Percentiles rank a stretch among this genome's conserved stretches.
Evolutionary conservation across 208 protist species (phyloP).

Genomic region (Leishmania mexicana): DNA sequence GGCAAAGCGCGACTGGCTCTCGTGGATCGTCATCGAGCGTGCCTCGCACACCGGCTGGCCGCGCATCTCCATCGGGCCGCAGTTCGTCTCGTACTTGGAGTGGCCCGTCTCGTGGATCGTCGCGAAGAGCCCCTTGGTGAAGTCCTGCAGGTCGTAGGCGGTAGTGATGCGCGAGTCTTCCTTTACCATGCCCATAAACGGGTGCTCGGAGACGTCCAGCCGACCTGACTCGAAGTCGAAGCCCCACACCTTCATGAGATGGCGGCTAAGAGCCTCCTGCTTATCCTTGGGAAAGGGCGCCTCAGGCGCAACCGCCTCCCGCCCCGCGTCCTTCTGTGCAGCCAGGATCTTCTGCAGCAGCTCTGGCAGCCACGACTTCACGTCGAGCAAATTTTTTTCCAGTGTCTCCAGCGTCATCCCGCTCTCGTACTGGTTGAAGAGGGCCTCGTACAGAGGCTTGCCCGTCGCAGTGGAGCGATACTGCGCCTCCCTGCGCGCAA

Average conservation of each 20-base stretch:
- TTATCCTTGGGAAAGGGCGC: constrained; percentile 51
- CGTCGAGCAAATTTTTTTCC: constrained; percentile 66
- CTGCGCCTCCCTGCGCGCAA: constrained; percentile 65
- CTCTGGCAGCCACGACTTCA: constrained; percentile 79
- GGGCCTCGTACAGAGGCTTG: constrained; percentile 68
- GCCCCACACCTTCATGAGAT: constrained; percentile 66
- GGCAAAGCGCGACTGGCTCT: constrained; percentile 89
- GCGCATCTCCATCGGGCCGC: constrained; percentile 56
- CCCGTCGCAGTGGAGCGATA: constrained; percentile 42
- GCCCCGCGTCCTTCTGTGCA: constrained; percentile 39
- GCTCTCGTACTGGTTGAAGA: constrained; percentile 80
- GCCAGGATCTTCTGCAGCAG: constrained; percentile 64
- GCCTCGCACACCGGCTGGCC: constrained; percentile 64
- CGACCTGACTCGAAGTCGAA: constrained; percentile 86
- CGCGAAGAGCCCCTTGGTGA: constrained; percentile 52
- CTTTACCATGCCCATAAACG: constrained; percentile 81
- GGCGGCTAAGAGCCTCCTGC: constrained; percentile 59
- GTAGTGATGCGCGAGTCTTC: constrained; percentile 90
- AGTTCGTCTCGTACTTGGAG: constrained; percentile 86
- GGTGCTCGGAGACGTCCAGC: constrained; percentile 84
- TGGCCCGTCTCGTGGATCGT: constrained; percentile 91
- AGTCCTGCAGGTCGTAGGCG: constrained; percentile 60
- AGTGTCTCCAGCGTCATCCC: constrained; percentile 61
- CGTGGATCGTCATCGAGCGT: constrained; percentile 77
- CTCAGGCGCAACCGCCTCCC: constrained; percentile 24